Evolutionary conservation across 139 green algal genomes (phyloP).

Genomic region (Trebouxia sp.): DNA sequence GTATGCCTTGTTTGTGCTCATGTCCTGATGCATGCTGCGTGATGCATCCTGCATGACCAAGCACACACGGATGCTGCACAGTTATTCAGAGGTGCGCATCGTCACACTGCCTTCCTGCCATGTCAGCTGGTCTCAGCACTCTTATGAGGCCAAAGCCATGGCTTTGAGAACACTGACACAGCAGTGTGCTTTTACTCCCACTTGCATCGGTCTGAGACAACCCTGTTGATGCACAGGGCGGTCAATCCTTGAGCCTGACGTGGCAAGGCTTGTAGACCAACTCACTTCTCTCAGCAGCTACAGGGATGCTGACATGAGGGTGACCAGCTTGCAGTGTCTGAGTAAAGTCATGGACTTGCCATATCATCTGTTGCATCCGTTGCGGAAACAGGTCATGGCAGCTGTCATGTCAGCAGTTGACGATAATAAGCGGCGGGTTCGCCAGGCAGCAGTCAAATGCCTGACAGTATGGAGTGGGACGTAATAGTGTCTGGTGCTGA

Average conservation of each 20-base stretch:
- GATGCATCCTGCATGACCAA: no score
- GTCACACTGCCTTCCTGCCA: no score
- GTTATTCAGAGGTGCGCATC: no score
- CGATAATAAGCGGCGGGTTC: neutral
- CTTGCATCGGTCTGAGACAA: no score
- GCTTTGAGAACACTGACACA: no score
- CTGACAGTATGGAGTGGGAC: neutral
- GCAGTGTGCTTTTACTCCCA: no score
- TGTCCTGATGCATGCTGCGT: neutral
- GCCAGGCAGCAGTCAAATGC: conserved; percentile 16
- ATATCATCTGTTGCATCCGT: conserved; percentile 6
- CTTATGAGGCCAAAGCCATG: no score
- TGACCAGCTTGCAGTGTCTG: neutral
- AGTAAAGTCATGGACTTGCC: neutral
- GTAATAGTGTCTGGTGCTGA: no score
- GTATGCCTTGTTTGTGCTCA: no score
- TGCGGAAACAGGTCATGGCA: neutral
- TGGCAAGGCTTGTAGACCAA: neutral
- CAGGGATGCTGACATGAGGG: neutral
- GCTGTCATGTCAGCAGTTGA: neutral
- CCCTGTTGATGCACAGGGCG: no score
- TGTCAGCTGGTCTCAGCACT: no score
- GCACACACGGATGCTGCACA: no score
- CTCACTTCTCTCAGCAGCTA: neutral
- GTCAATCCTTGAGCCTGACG: neutral